Base-by-base conservation (phyloP, 192 early-diverging fungal species). In the Cladochytrium replicatum region DNA sequence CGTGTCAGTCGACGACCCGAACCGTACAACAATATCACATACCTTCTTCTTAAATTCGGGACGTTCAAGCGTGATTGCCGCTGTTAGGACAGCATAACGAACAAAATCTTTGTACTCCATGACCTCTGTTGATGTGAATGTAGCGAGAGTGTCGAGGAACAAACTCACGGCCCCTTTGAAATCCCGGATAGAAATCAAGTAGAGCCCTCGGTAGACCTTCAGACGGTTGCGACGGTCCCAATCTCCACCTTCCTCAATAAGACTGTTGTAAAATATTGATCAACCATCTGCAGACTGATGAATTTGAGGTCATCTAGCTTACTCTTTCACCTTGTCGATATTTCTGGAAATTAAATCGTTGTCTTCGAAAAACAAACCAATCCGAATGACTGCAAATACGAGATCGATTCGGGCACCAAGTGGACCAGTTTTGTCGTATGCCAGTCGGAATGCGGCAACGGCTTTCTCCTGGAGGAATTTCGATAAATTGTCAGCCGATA, bases 171-270 rank as follows among this genome's bases (percentile, higher is more conserved):
- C 92, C 7, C 84, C 85, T 60, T 93, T 93, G 64, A 97, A 99
- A 69, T 99, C 84, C 47, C 96, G 83, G 46, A 89, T 85, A 8
- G 91, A 89, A 78, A 94, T 85, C 54, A 81, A 67, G 72, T 90
- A 91, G 29, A 92, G 73, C 42, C 89, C 93, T 60, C 97, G 88
- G 55, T 97, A 90, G 2, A 89, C 91, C 73, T 97, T 97, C 34
- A 96, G 77, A 39, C 96, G 80, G 72, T 99, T 99, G 50, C 96
- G 80, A 38, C 96, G 81, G 75, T 99, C 96, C 96, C 96, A 99
- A 67, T 99, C 96, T 22, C 96, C 96, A 39, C 94, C 92, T 71
- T 96, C 88, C 60, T 99, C 87, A 52, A 97, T 91, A 61, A 99
- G 74, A 28, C 85, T 90, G 13, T 15, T 9, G 9, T 50, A 30